Percentiles rank a stretch among this genome's conserved stretches.
These are phyloP conservation scores for Geotrichum siamense DNA, from an alignment of 1,139 yeast species.

Conservation along the genomic window DNA sequence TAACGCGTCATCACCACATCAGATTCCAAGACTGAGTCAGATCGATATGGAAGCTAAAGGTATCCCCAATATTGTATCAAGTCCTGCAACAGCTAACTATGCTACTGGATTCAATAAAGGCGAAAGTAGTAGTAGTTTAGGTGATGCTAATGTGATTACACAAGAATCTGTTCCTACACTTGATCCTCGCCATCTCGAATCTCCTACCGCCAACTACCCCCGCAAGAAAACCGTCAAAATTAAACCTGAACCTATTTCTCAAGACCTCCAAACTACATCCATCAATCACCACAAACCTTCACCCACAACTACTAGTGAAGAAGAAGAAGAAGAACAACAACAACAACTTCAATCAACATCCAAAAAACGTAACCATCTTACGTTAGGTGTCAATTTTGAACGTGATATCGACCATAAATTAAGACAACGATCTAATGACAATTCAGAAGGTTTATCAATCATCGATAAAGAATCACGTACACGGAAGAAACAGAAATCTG, in stretches of 20 bases:
- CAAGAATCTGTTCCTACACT: background rate
- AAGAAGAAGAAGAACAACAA: too few species aligned
- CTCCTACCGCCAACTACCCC: background rate
- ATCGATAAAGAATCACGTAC: too few species aligned
- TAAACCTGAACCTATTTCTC: background rate
- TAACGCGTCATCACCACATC: background rate
- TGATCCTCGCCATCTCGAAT: background rate
- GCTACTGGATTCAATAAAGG: background rate
- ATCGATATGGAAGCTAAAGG: constrained; percentile 13
- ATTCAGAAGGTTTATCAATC: too few species aligned
- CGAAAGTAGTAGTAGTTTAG: too few species aligned
- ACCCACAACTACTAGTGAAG: too few species aligned
- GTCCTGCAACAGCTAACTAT: constrained; percentile 3
- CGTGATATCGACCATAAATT: too few species aligned
- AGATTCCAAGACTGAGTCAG: background rate
- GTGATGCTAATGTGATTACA: background rate
- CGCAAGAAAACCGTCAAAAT: background rate
- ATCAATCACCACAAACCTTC: background rate
- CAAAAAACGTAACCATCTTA: too few species aligned
- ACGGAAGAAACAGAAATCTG: too few species aligned
- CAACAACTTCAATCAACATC: constrained; percentile 2
- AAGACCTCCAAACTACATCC: background rate
- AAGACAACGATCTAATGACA: too few species aligned
- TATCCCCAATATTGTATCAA: constrained; percentile 12
- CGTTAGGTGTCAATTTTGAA: too few species aligned